Conservation (phyloP, 352 stramenopile genomes). For the Elongisporangium undulatum region DNA sequence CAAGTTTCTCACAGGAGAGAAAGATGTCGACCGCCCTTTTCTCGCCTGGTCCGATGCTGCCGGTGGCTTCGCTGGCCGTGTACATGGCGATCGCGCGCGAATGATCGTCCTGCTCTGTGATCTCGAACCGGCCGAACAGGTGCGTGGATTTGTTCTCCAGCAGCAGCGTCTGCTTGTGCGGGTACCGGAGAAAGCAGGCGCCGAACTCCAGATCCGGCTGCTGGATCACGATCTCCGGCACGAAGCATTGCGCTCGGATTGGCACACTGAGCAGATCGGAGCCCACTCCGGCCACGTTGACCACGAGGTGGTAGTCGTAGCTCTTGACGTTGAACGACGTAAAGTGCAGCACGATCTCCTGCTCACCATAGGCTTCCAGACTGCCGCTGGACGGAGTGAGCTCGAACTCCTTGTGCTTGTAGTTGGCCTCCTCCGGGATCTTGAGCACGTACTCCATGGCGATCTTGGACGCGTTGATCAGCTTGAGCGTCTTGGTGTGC, state of each 20-base stretch:
- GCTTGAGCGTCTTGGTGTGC: conserved; percentile 62
- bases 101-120: conserved; percentile 88
- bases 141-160: conserved; percentile 85
- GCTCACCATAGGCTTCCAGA: conserved; percentile 76
- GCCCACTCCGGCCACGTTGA: conserved; percentile 90
- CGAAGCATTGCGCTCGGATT: conserved; percentile 84
- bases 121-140: conserved; percentile 84
- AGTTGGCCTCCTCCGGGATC: conserved; percentile 90
- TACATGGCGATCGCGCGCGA: conserved; percentile 83
- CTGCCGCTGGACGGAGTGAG: conserved; percentile 70
- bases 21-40: conserved; percentile 71
- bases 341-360: conserved; percentile 85
- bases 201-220: conserved; percentile 86
- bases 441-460: conserved; percentile 86
- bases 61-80: conserved; percentile 46
- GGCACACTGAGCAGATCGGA: conserved; percentile 88
- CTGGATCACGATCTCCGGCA: conserved; percentile 68
- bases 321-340: conserved; percentile 85
- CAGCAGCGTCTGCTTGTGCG: conserved; percentile 82
- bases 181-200: conserved; percentile 89
- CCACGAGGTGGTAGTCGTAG: conserved; percentile 91
- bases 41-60: conserved; percentile 56
- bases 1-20: conserved; percentile 88
- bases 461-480: conserved; percentile 94
- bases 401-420: conserved; percentile 89